These are phyloP conservation scores for Cyclotella baltica DNA, from an alignment of 108 stramenopile genomes.

Conservation along the genomic window DNA sequence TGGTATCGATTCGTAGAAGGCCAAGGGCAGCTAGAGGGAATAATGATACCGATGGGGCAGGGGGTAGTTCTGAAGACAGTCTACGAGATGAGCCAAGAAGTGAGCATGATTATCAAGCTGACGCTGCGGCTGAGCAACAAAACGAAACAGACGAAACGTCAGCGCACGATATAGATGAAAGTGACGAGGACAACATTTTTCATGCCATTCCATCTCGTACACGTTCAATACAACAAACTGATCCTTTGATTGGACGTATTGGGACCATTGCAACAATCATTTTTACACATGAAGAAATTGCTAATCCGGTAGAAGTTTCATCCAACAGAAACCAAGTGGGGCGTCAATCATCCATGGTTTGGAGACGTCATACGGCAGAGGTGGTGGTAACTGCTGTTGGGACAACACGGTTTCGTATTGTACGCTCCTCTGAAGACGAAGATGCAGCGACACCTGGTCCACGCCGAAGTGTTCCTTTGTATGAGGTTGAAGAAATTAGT, in stretches of 20 bases:
- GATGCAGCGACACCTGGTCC: not conserved
- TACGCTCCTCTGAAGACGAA: slow-evolving; percentile 22
- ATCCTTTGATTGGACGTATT: slow-evolving; percentile 67
- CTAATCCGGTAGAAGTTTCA: not conserved
- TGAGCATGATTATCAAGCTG: slow-evolving; percentile 3
- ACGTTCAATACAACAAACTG: slow-evolving; percentile 3
- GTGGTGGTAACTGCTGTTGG: slow-evolving; percentile 76
- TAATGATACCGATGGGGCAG: not conserved
- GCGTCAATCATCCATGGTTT: slow-evolving; percentile 44
- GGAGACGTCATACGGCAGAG: slow-evolving; percentile 54
- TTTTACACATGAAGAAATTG: slow-evolving; percentile 71
- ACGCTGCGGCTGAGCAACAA: not conserved
- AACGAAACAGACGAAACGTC: slow-evolving; percentile 7
- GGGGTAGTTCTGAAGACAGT: not conserved
- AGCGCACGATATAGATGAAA: slow-evolving; percentile 19
- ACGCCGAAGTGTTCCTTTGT: slow-evolving; percentile 29
- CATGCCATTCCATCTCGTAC: slow-evolving; percentile 15
- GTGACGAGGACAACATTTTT: slow-evolving; percentile 36
- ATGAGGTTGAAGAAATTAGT: slow-evolving; percentile 40
- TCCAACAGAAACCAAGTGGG: slow-evolving; percentile 1
- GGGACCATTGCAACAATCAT: slow-evolving; percentile 78
- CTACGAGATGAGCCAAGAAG: not conserved
- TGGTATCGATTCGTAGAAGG: slow-evolving; percentile 31
- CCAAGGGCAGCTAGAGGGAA: slow-evolving; percentile 15
- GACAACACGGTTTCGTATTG: slow-evolving; percentile 66